Conservation (phyloP, 768 basidiomycete species). For the Podaxis sp. region DNA sequence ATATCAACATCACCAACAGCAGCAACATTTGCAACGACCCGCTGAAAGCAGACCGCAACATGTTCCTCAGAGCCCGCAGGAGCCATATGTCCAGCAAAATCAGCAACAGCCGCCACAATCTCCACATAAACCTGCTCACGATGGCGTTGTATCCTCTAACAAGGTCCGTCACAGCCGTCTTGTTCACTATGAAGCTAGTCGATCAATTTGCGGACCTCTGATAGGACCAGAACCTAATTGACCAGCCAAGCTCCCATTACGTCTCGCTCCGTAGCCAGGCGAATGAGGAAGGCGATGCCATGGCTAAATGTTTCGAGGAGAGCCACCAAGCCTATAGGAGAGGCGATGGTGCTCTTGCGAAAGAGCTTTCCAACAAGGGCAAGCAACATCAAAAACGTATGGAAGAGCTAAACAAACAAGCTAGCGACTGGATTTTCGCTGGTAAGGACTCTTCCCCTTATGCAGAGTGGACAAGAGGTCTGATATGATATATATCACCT, state of each 20-base stretch:
- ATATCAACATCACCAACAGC: conserved; percentile 18
- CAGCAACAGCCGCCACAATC: conserved; percentile 4
- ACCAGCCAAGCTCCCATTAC: conserved; percentile 74
- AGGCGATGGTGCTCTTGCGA: conserved; percentile 77
- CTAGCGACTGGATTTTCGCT: conserved; percentile 84
- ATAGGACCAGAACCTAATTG: conserved; percentile 57
- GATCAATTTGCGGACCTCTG: background rate
- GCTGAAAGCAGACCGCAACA: background rate
- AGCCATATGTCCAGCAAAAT: background rate
- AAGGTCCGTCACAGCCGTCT: background rate
- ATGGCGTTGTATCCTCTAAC: background rate
- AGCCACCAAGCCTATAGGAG: conserved; percentile 74
- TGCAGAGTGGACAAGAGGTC: background rate
- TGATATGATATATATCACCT: background rate
- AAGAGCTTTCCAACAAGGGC: conserved; percentile 78
- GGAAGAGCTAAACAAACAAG: conserved; percentile 77
- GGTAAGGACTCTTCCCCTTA: conserved; percentile 41
- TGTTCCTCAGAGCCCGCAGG: conserved; percentile 1
- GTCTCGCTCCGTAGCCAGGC: conserved; percentile 70
- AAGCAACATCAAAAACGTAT: conserved; percentile 78
- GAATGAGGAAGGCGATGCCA: conserved; percentile 74
- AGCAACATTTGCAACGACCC: conserved; percentile 9
- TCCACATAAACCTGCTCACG: background rate
- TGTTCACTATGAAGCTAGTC: background rate
- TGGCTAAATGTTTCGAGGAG: conserved; percentile 68